These are phyloP conservation scores for Candida xyloterini DNA, from an alignment of 805 yeast genomes.

Conservation along the genomic window DNA sequence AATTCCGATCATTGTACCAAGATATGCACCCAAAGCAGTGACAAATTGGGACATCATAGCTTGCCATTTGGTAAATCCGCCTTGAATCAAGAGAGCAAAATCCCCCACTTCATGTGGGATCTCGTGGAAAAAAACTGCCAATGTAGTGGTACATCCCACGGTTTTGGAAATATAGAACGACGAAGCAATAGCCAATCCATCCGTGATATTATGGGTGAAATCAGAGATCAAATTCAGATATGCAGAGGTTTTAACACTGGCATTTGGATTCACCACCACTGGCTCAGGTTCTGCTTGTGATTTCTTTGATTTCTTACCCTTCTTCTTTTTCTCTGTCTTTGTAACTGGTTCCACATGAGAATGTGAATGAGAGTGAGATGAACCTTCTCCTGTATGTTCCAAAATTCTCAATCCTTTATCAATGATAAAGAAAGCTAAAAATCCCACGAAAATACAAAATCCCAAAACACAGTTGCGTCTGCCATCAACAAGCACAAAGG, in stretches of 20 bases:
- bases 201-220: constrained; percentile 71
- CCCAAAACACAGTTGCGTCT: constrained; percentile 49
- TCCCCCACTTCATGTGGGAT: constrained; percentile 83
- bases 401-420: constrained; percentile 59
- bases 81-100: constrained; percentile 66
- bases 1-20: constrained; percentile 68
- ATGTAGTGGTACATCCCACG: constrained; percentile 65
- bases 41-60: constrained; percentile 66
- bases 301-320: constrained; percentile 15
- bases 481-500: constrained; percentile 51
- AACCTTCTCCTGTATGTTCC: constrained; percentile 35
- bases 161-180: constrained; percentile 58
- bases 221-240: constrained; percentile 68
- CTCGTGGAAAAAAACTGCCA: constrained; percentile 74
- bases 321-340: constrained; percentile 15
- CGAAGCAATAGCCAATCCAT: constrained; percentile 72
- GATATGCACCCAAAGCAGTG: constrained; percentile 61
- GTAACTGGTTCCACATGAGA: constrained; percentile 21
- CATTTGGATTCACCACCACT: constrained; percentile 34
- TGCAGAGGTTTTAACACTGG: constrained; percentile 50
- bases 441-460: constrained; percentile 56
- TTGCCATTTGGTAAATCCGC: constrained; percentile 63
- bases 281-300: constrained; percentile 18
- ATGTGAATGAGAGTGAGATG: constrained; percentile 46
- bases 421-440: constrained; percentile 54